These are phyloP conservation scores for Arctium minus DNA, from an alignment of 129 eudicot genomes.

Conservation along the genomic window DNA sequence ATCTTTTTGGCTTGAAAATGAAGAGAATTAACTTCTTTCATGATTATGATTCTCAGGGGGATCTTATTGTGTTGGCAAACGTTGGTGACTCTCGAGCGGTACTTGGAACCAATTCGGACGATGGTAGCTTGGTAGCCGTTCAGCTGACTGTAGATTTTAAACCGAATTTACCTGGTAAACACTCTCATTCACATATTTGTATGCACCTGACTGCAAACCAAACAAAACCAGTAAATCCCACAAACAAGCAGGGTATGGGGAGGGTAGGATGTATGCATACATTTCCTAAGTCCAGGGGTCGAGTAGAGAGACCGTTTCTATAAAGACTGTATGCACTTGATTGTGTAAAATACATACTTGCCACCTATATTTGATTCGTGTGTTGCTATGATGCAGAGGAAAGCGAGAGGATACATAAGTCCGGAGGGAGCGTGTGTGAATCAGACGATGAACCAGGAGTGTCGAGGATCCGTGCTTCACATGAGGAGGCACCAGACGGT, in stretches of 20 bases:
- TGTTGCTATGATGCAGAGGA: constrained; percentile 53
- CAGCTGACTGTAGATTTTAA: constrained; percentile 84
- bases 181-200: constrained; percentile 6
- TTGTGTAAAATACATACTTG: background rate
- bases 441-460: constrained; percentile 83
- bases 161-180: constrained; percentile 79
- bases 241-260: background rate
- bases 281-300: background rate
- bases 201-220: background rate
- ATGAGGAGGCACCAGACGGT: constrained; percentile 49
- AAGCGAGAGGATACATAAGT: constrained; percentile 59
- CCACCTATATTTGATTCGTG: background rate
- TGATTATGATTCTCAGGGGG: constrained; percentile 52
- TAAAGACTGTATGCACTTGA: background rate
- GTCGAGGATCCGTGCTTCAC: constrained; percentile 67
- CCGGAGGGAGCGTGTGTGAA: constrained; percentile 63
- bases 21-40: background rate
- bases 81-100: constrained; percentile 96
- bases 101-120: constrained; percentile 54
- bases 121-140: constrained; percentile 59
- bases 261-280: background rate
- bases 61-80: constrained; percentile 74
- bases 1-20: background rate
- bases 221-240: background rate
- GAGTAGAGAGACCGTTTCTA: background rate